Percentiles rank a stretch among this genome's conserved stretches.
Conservation (phyloP, 306 rosid genomes). For the Gastrolobium bilobum region DNA sequence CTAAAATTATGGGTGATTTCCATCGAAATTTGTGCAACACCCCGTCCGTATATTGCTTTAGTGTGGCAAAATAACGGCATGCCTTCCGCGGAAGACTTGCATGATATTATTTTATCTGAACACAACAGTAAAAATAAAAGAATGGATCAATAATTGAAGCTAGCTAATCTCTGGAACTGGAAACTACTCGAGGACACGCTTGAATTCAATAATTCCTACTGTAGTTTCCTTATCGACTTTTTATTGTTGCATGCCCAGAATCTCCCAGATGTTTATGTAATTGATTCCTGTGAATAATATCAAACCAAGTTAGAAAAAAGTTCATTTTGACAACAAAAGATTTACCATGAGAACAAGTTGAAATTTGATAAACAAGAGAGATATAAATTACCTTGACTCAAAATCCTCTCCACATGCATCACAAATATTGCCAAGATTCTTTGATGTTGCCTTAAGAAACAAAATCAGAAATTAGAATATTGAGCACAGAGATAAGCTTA, state of each 20-base stretch:
- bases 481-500: slow-evolving; percentile 34
- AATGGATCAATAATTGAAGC: slow-evolving; percentile 51
- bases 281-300: slow-evolving; percentile 70
- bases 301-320: slow-evolving; percentile 22
- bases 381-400: slow-evolving; percentile 74
- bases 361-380: background rate
- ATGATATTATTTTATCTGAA: slow-evolving; percentile 20
- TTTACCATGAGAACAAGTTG: background rate
- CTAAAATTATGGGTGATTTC: background rate
- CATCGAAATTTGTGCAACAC: background rate
- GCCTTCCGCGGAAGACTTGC: slow-evolving; percentile 31
- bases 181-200: background rate
- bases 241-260: slow-evolving; percentile 81
- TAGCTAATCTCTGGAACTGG: background rate
- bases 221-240: slow-evolving; percentile 56
- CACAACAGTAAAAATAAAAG: slow-evolving; percentile 44
- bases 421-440: slow-evolving; percentile 67
- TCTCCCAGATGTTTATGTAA: slow-evolving; percentile 84
- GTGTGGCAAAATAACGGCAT: slow-evolving; percentile 28
- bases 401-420: slow-evolving; percentile 88
- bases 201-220: slow-evolving; percentile 10
- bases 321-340: background rate
- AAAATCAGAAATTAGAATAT: slow-evolving; percentile 35
- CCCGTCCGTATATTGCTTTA: background rate
- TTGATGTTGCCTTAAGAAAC: slow-evolving; percentile 57